Conservation (phyloP, 441 rosid species). For the Euphorbia schlechtendalii region DNA sequence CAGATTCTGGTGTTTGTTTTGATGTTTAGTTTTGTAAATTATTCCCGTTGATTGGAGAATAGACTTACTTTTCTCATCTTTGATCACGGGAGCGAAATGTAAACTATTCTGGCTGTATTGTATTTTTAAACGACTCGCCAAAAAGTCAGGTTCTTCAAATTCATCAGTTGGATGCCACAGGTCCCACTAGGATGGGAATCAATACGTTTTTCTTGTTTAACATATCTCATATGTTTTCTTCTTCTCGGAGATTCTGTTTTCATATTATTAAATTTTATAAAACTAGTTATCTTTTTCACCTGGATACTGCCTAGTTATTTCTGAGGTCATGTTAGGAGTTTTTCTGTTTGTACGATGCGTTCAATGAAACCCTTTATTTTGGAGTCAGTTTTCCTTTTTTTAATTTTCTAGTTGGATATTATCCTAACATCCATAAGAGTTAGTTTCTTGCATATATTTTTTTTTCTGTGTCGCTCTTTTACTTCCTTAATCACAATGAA, state of each 20-base stretch:
- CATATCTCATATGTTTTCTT: neutral
- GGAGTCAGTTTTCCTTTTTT: neutral
- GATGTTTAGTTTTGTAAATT: no score
- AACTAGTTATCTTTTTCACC: neutral
- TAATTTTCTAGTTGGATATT: neutral
- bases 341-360: neutral
- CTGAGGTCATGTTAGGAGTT: neutral
- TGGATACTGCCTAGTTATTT: neutral
- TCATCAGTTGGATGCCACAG: neutral
- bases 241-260: neutral
- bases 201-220: conserved; percentile 7
- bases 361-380: neutral
- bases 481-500: neutral
- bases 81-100: no score
- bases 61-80: no score
- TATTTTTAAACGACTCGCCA: neutral
- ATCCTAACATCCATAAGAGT: neutral
- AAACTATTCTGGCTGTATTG: neutral
- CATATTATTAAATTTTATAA: neutral
- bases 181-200: conserved; percentile 3
- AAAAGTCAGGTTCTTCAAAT: neutral
- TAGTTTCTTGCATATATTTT: neutral
- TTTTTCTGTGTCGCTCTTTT: neutral
- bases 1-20: no score
- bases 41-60: no score